Percentiles rank a stretch among this genome's conserved stretches.
phyloP scores from a whole-genome alignment of 2,329 filamentous ascomycete genomes.

The Cryphonectria radicalis region DNA sequence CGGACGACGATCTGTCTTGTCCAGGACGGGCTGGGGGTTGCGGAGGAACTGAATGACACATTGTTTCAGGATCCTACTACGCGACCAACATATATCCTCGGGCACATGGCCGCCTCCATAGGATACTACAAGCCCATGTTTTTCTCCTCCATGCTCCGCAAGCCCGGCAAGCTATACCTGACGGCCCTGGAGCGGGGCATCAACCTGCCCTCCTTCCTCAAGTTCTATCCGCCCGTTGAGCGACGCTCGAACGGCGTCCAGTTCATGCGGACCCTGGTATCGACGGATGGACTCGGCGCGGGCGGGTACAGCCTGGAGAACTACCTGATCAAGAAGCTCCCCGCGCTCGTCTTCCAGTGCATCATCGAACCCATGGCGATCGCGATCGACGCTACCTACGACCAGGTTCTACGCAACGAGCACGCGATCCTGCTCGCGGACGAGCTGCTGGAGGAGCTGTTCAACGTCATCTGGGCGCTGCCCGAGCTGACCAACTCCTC shows the following conservation, averaged over 20 bases:
- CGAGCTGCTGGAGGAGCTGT: constrained; percentile 74
- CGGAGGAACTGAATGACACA: constrained; percentile 74
- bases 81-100: constrained; percentile 78
- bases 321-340: constrained; percentile 75
- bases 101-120: constrained; percentile 58
- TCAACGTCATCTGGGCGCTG: constrained; percentile 69
- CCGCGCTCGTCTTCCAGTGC: constrained; percentile 74
- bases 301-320: constrained; percentile 60
- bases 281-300: constrained; percentile 65
- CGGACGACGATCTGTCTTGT: constrained; percentile 42
- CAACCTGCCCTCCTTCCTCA: constrained; percentile 27
- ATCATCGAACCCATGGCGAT: constrained; percentile 83
- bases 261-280: constrained; percentile 66
- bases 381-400: constrained; percentile 76
- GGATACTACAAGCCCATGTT: constrained; percentile 45
- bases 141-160: constrained; percentile 45
- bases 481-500: constrained; percentile 72
- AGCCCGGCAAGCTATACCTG: constrained; percentile 41
- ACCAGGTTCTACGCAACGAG: constrained; percentile 69
- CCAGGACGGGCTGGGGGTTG: constrained; percentile 65
- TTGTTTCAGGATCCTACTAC: constrained; percentile 69
- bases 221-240: constrained; percentile 33
- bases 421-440: constrained; percentile 69
- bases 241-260: constrained; percentile 47
- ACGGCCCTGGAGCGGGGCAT: constrained; percentile 34